Conservation (phyloP, 2,329 filamentous ascomycete genomes). For the Grosmannia huntii region DNA sequence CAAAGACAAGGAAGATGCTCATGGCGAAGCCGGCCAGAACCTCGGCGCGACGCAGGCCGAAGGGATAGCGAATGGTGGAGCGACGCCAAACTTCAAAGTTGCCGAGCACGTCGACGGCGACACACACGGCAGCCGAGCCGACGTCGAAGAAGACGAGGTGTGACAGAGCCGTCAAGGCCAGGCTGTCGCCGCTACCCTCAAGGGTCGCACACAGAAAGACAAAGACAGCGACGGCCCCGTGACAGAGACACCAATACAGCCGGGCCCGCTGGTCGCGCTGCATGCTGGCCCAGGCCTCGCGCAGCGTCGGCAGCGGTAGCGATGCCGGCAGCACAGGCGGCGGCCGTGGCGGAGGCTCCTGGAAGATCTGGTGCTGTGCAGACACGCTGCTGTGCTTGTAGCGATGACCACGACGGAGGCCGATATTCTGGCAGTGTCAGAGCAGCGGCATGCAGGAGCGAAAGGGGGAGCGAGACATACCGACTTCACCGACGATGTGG, state of each 20-base stretch:
- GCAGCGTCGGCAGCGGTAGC: constrained; percentile 77
- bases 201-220: constrained; percentile 63
- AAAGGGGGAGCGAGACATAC: constrained; percentile 31
- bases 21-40: constrained; percentile 92
- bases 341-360: constrained; percentile 74
- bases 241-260: constrained; percentile 80
- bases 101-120: constrained; percentile 79
- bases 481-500: constrained; percentile 64
- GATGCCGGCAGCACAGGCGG: constrained; percentile 84
- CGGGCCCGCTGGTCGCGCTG: constrained; percentile 73
- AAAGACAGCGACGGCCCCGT: constrained; percentile 69
- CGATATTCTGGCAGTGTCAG: constrained; percentile 52
- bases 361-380: constrained; percentile 81
- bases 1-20: constrained; percentile 93
- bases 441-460: not conserved
- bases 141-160: constrained; percentile 94
- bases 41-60: constrained; percentile 82
- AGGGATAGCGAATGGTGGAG: constrained; percentile 84
- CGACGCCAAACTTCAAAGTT: constrained; percentile 98
- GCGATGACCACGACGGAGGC: constrained; percentile 85
- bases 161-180: constrained; percentile 84
- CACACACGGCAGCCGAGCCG: constrained; percentile 79
- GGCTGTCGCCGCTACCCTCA: constrained; percentile 49
- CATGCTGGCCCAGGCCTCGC: constrained; percentile 83
- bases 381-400: constrained; percentile 97